Evolutionary conservation across 306 rosid genomes (phyloP).

Genomic region (Urtica urens): DNA sequence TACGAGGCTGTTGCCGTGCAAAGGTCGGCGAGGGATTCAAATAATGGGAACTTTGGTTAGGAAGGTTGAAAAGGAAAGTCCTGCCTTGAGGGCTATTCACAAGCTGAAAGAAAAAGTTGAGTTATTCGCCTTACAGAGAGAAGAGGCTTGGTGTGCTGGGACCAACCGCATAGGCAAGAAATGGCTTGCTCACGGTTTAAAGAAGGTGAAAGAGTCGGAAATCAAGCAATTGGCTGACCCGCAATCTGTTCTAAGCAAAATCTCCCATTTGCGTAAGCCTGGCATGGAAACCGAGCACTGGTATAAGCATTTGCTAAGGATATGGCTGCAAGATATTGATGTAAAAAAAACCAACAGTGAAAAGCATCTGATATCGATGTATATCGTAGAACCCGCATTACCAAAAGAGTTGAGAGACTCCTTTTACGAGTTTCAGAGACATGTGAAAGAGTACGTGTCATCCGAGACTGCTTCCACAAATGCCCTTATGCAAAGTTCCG

Average conservation of each 20-base stretch:
- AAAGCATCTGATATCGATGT: conserved; percentile 49
- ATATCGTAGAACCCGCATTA: conserved; percentile 57
- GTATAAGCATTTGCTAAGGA: conserved; percentile 67
- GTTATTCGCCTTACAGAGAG: conserved; percentile 57
- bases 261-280: conserved; percentile 57
- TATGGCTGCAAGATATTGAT: conserved; percentile 67
- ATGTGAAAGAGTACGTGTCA: conserved; percentile 51
- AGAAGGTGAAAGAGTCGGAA: conserved; percentile 89
- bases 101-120: conserved; percentile 74
- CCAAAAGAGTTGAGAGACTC: conserved; percentile 60
- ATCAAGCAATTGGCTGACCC: conserved; percentile 57
- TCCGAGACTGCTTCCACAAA: conserved; percentile 55
- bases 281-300: conserved; percentile 98
- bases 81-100: conserved; percentile 66
- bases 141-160: conserved; percentile 67
- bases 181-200: conserved; percentile 85
- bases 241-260: conserved; percentile 40
- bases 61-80: conserved; percentile 49
- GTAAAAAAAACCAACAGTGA: conserved; percentile 47
- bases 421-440: conserved; percentile 51
- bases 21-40: conserved; percentile 28
- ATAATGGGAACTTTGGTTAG: conserved; percentile 56
- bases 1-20: conserved; percentile 43
- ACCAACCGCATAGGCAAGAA: conserved; percentile 67
- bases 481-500: conserved; percentile 50